Evolutionary conservation across 768 basidiomycete species (phyloP).

Genomic region (Trametes sanguinea): DNA sequence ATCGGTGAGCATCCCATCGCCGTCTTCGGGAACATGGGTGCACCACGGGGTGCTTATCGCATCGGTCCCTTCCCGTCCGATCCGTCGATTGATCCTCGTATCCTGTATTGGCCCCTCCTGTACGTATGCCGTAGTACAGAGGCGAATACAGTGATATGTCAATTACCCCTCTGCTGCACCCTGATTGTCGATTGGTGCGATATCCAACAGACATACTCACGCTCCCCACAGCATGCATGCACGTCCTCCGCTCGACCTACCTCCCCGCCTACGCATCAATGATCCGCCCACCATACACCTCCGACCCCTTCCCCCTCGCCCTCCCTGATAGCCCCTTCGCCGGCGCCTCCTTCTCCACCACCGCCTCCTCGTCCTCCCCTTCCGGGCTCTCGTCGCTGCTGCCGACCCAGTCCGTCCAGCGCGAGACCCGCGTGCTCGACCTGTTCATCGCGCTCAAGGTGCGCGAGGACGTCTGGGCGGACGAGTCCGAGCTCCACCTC

Average conservation of each 20-base stretch:
- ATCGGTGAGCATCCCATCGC: conserved; percentile 46
- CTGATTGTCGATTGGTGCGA: too few relatives aligned
- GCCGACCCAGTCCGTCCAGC: conserved; percentile 52
- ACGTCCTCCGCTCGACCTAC: conserved; percentile 76
- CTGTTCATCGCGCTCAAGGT: conserved; percentile 80
- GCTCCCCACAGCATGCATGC: conserved; percentile 63
- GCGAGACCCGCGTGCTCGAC: conserved; percentile 77
- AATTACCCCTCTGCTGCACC: neutral
- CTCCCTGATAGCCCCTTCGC: conserved; percentile 29
- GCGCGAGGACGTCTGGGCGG: conserved; percentile 74
- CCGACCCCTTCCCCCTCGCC: conserved; percentile 73
- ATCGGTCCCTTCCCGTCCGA: neutral
- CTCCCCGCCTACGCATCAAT: conserved; percentile 63
- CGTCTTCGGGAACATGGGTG: neutral
- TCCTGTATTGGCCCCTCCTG: conserved; percentile 6
- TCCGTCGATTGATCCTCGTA: too few relatives aligned
- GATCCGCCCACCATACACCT: conserved; percentile 68
- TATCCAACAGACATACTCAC: neutral
- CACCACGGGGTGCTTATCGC: neutral
- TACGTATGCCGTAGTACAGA: conserved; percentile 5
- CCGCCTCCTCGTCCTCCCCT: conserved; percentile 24
- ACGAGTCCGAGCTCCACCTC: conserved; percentile 74
- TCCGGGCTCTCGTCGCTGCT: conserved; percentile 24
- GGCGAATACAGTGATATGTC: conserved; percentile 7
- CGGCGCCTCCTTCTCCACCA: conserved; percentile 25